Evolutionary conservation across 1,284 basidiomycete genomes (phyloP).

Genomic region (Pseudozyma sp.): DNA sequence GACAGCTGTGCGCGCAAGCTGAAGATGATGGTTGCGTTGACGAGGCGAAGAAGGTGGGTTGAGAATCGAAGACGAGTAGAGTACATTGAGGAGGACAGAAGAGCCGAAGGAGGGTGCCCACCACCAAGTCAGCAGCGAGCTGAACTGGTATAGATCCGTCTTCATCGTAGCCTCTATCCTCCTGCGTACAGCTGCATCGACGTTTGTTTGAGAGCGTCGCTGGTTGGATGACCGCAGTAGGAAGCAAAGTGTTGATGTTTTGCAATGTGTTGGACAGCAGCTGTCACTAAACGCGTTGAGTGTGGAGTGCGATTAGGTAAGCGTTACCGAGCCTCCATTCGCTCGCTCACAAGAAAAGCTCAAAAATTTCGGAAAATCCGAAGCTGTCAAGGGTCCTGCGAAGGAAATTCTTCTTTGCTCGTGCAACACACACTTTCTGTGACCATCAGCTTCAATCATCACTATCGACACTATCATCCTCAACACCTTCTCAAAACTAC

Average conservation of each 20-base stretch:
- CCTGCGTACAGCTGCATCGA: not conserved
- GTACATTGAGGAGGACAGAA: constrained; percentile 15
- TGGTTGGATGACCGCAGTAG: not conserved
- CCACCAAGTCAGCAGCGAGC: constrained; percentile 45
- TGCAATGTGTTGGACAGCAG: not conserved
- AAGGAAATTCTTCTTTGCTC: not conserved
- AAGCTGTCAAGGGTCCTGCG: not conserved
- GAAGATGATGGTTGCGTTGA: constrained; percentile 19
- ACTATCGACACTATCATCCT: not conserved
- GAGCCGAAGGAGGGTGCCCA: constrained; percentile 46
- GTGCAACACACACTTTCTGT: not conserved
- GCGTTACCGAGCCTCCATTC: constrained; percentile 31
- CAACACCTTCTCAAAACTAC: not conserved
- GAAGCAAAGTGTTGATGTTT: constrained; percentile 5
- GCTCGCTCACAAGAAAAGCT: not conserved
- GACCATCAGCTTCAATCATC: constrained; percentile 2
- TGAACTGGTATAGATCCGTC: constrained; percentile 22
- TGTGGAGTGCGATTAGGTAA: constrained; percentile 19
- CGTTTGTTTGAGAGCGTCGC: not conserved
- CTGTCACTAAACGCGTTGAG: not conserved
- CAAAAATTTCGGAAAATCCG: constrained; percentile 12
- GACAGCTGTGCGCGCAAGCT: constrained; percentile 72
- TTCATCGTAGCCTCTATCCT: constrained; percentile 12
- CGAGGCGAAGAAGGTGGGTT: constrained; percentile 11
- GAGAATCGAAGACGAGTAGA: constrained; percentile 25